Base-by-base conservation (phyloP, 768 basidiomycete species). In the Xerocomus potaroensis region DNA sequence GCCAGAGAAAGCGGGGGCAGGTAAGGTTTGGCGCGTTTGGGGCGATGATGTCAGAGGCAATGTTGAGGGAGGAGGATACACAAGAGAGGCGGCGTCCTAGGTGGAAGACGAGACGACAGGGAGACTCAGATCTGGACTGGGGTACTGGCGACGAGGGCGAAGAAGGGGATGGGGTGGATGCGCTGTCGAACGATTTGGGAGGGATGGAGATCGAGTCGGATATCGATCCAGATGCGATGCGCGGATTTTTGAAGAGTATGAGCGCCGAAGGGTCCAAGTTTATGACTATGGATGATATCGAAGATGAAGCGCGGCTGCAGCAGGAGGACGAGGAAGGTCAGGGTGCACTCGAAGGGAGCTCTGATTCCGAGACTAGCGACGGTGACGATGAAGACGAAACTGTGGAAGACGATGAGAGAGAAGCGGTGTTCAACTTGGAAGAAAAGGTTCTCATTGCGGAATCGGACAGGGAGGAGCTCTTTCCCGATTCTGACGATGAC, bases 121-220 rank as follows among this genome's bases (percentile, higher is more conserved):
- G 73, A 0, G 84, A 84, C 58, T 83, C 81, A 23, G 87, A 88
- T 57, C 49, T 87, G 11, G 79, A 85, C 34, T 85, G 81, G 80
- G 83, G 80, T 2, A 76, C 73, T 37, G 68, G 61, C 4, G 71
- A 68, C 12, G 72, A 66, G 8, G 71, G 58, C 8, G 70, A 63
- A n/a, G n/a, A n/a, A n/a, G 61, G 46, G 6, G 65, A 65, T 37
- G 66, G 36, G 7, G 57, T 63, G 47, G 61, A 67, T 24, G 54
- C 59, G 31, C 41, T 67, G 34, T 67, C 65, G 37, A 54, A 50
- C 18, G 58, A 43, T 19, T 60, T 64, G 3, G 71, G 69, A 43
- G 83, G 72, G 18, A 89, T 88, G 86, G 75, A 78, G 2, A 61
- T 88, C 16, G 87, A 89, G 49, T 66, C 70, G 0, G 84, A 87